Percentiles rank a stretch among this genome's conserved stretches.
Evolutionary conservation across 2,329 filamentous ascomycete genomes (phyloP).

Genomic region (Ophiostoma quercus): DNA sequence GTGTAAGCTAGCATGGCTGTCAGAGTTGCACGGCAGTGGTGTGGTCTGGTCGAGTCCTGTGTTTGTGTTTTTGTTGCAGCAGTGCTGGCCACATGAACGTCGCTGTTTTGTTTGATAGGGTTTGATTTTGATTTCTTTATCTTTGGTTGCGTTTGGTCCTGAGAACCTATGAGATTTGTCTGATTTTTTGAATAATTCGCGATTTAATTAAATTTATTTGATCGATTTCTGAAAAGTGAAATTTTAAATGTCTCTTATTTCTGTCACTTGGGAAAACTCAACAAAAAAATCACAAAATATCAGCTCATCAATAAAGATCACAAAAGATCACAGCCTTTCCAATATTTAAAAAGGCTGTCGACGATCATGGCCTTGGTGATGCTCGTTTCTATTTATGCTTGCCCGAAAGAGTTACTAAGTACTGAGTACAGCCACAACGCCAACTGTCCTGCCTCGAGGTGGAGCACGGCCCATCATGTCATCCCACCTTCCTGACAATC

Average conservation of each 20-base stretch:
- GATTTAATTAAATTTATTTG: too few species aligned
- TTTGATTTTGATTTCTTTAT: neutral
- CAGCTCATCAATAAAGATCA: neutral
- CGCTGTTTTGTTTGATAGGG: neutral
- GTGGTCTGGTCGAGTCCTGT: neutral
- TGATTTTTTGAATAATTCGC: too few species aligned
- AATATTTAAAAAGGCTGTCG: neutral
- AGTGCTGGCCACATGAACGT: neutral
- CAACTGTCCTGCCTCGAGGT: neutral
- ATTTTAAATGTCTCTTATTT: too few species aligned
- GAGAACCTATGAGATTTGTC: too few species aligned
- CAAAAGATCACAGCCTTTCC: neutral
- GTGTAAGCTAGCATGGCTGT: neutral
- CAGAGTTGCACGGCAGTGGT: neutral
- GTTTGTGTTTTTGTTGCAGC: neutral
- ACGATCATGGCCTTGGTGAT: neutral
- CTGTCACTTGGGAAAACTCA: too few species aligned
- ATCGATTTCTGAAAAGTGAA: too few species aligned
- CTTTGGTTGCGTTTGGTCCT: too few species aligned
- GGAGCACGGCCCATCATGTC: neutral
- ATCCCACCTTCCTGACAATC: neutral
- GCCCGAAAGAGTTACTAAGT: neutral
- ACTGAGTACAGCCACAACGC: neutral
- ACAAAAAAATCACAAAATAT: neutral
- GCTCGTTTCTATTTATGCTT: neutral